Evolutionary conservation across 1,284 basidiomycete species (phyloP).

Genomic region (Schizophyllum commune): DNA sequence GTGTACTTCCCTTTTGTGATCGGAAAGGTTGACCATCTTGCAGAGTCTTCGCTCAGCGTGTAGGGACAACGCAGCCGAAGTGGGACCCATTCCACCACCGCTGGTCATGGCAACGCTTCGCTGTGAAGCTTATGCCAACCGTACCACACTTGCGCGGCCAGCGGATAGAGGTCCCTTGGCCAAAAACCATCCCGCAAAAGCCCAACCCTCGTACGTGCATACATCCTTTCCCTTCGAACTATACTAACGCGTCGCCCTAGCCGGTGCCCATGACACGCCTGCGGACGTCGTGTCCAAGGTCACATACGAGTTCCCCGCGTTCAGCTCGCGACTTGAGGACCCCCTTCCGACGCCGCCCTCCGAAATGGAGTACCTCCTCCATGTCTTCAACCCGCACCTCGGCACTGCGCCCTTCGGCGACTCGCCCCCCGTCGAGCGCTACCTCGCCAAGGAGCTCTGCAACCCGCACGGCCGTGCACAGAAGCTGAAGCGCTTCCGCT

Average conservation of each 20-base stretch:
- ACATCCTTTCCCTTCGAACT: background rate
- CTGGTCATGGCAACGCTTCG: conserved; percentile 62
- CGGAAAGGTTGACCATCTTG: background rate
- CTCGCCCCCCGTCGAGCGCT: conserved; percentile 54
- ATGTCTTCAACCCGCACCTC: conserved; percentile 39
- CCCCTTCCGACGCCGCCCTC: conserved; percentile 35
- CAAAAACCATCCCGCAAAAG: conserved; percentile 31
- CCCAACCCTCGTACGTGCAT: conserved; percentile 27
- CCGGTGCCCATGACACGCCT: conserved; percentile 44
- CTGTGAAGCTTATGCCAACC: conserved; percentile 52
- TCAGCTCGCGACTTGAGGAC: conserved; percentile 30
- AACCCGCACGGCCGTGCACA: conserved; percentile 76
- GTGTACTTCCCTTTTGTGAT: background rate
- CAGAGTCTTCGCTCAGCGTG: conserved; percentile 70
- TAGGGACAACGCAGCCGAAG: conserved; percentile 49
- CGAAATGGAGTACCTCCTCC: conserved; percentile 53
- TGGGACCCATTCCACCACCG: conserved; percentile 46
- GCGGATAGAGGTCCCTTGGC: conserved; percentile 60
- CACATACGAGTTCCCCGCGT: conserved; percentile 56
- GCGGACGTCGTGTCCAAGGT: conserved; percentile 50
- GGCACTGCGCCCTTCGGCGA: conserved; percentile 32
- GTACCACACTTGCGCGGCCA: conserved; percentile 38
- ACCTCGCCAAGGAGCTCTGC: conserved; percentile 58
- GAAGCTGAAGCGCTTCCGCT: conserved; percentile 69
- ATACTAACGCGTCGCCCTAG: background rate